Base-by-base conservation (phyloP, 805 yeast species). In the Metschnikowia continentalis region DNA sequence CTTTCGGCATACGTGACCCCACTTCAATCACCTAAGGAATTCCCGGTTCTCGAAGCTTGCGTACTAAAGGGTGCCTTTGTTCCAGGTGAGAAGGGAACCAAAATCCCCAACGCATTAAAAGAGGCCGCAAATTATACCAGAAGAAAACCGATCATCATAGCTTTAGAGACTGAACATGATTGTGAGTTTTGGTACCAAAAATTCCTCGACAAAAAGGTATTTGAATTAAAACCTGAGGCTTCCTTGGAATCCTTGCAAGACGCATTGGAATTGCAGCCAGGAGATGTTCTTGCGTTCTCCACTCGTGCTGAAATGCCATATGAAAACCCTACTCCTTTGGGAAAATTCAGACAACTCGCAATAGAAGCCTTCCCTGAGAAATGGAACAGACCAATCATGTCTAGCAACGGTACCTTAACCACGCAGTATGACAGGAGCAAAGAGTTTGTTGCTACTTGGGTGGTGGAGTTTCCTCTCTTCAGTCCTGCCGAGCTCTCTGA, bases 251-350 rank as follows among this genome's bases (percentile, higher is more conserved):
- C 52, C 14, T 49, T 74, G 10, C 17, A 46, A 14, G 44, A 60
- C 2, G 49, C 53, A 1, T 63, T 88, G 20, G 60, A 69, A 15
- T 63, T 89, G 19, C 55, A 74, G 40, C 68, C 77, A 1, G 96
- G 96, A 39, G 96, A 90, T 64, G 70, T 88, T 2, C 62, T 94
- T 32, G 92, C 91, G 2, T 77, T 87, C 13, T 77, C 90, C n/a
- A 88, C 87, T n/a, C 76, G 98, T 53, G 80, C 86, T 1, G 61
- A 64, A 13, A 51, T 81, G 20, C 71, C 92, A 0, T 92, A 89
- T 63, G 99, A 92, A 62, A 92, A 90, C 61, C 98, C 98, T 19
- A 94, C 98, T 0, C 98, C 99, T 0, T 69, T 94, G 48, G 99
- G 99, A 0, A 77, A 86, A 49, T 78, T 88, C 56, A 77, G 99